Evolutionary conservation across 1,139 yeast species (phyloP), one percentile per base, ranked within the genome.

Genomic region (Suhomyces wounanorum): DNA sequence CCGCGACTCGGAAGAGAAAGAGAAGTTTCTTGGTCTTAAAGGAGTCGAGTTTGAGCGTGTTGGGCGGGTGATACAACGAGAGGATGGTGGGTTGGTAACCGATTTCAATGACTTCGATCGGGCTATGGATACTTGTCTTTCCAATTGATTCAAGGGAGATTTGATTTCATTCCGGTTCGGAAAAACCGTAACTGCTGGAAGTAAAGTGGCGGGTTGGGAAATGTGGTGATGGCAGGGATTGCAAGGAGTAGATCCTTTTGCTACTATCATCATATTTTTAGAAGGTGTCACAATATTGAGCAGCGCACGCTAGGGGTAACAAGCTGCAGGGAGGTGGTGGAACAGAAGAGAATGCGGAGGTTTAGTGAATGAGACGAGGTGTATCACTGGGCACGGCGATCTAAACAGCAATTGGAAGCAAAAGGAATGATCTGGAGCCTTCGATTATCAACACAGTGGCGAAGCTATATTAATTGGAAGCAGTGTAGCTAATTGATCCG

Each of bases 71-170:
- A 11, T 14, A 13, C 39, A 31, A 7, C 38, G 30, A 8, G 42
- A 33, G 16, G 42, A 38, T 18, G 44, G 31, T 14, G 47, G 37
- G 17, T 33, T 18, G 40, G 45, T 17, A n/a, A 43, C n/a, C 10
- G 49, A 44, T 26, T 44, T 47, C 40, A 48, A 40, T 4, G 51
- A 48, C 45, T 23, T 54, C 41, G 59, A 49, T 5, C 56, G 48
- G 16, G 59, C 59, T 8, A 56, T 48, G n/a, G 56, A 50, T 13
- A 56, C 50, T 43, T 54, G 58, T 37, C 56, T 51, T 49, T 56
- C 59, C 48, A 56, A 49, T 40, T 51, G 57, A 23, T 50, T 51
- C 43, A 56, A 47, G 3, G 59, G 59, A 1, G 58, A 55, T 38
- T 49, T 55, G 40, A 51, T 44, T 31, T 45, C 47, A 43, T 48